phyloP scores from a whole-genome alignment of 192 early-diverging fungal genomes.

The Coemansia sp. region DNA sequence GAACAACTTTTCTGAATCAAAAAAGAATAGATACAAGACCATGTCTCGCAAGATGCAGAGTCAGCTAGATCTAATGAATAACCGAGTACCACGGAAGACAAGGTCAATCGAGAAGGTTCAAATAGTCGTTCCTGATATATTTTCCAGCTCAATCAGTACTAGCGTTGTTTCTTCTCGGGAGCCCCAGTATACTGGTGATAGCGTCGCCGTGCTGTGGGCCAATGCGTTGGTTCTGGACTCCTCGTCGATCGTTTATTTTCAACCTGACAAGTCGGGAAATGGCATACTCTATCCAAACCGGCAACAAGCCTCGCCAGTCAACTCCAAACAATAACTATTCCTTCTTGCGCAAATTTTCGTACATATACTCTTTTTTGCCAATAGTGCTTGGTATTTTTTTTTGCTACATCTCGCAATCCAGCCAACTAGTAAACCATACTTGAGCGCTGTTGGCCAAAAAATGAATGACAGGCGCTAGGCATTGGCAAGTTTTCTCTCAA shows the following conservation, averaged over 20 bases:
- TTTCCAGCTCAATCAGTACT: not conserved
- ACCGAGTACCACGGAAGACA: not conserved
- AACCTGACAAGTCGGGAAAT: conserved; percentile 5
- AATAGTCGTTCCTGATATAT: not conserved
- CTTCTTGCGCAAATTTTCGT: not conserved
- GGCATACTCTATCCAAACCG: conserved; percentile 5
- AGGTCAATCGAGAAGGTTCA: not conserved
- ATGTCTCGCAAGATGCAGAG: conserved; percentile 15
- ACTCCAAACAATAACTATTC: not conserved
- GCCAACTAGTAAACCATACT: not conserved
- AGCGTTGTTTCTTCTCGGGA: not conserved
- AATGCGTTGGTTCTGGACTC: not conserved
- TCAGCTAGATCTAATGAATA: conserved; percentile 8
- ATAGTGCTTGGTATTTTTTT: not conserved
- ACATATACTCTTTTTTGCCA: not conserved
- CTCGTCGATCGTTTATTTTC: not conserved
- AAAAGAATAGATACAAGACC: conserved; percentile 9
- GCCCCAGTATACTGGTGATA: not conserved
- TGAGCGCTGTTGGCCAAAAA: not conserved
- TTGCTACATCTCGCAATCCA: not conserved
- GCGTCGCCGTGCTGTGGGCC: not conserved
- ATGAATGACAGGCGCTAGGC: not conserved
- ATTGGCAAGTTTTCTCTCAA: not conserved
- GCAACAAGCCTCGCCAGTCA: not conserved
- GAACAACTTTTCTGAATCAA: not conserved